Conservation (phyloP, 2,329 filamentous ascomycete species). For the Microcyclospora tardicrescens region DNA sequence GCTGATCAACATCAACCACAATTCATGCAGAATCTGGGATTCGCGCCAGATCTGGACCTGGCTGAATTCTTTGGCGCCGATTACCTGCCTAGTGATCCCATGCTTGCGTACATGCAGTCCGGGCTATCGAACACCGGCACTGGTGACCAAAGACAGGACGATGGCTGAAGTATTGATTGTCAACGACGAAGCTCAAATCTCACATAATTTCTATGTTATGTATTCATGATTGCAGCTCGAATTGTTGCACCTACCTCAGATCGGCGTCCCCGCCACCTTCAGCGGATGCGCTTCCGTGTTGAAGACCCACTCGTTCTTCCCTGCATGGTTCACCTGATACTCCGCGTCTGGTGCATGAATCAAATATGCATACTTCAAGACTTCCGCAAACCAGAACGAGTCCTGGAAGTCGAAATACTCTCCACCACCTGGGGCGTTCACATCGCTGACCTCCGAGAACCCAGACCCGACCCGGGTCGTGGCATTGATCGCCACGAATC, state of each 20-base stretch:
- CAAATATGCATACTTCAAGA: conserved; percentile 54
- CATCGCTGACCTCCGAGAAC: conserved; percentile 52
- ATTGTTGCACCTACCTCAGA: neutral
- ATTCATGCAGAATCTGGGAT: conserved; percentile 55
- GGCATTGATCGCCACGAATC: conserved; percentile 54
- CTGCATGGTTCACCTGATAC: conserved; percentile 16
- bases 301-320: conserved; percentile 43
- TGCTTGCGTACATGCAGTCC: conserved; percentile 26
- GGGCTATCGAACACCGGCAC: neutral
- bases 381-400: conserved; percentile 79
- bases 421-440: conserved; percentile 51
- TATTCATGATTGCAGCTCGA: too few relatives aligned
- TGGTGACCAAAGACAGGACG: too few relatives aligned
- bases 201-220: too few relatives aligned
- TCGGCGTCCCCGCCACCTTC: conserved; percentile 23
- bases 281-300: conserved; percentile 55
- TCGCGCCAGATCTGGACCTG: conserved; percentile 49
- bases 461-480: conserved; percentile 53
- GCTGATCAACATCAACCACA: conserved; percentile 43
- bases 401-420: conserved; percentile 59
- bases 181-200: too few relatives aligned
- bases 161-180: too few relatives aligned
- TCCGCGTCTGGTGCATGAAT: conserved; percentile 5
- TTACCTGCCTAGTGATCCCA: conserved; percentile 30
- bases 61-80: conserved; percentile 36